A percentile compares a stretch with the other conserved stretches of the same genome.
These are phyloP conservation scores for Bruguiera sexangula DNA, from an alignment of 345 rosid species.

Conservation along the genomic window DNA sequence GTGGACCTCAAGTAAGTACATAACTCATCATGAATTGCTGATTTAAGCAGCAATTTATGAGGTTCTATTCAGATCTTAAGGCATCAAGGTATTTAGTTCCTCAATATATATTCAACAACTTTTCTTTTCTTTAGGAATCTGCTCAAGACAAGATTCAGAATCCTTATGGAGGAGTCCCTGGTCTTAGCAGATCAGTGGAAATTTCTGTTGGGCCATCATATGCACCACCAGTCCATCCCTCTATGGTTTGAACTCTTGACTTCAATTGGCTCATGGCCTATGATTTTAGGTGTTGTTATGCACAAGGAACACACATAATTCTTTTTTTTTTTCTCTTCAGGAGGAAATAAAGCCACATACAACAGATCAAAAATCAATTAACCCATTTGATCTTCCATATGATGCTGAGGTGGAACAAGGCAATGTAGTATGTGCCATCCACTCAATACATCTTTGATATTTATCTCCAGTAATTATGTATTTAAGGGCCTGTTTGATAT, in stretches of 20 bases:
- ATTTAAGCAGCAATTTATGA: conserved; percentile 38
- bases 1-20: conserved; percentile 33
- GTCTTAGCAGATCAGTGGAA: conserved; percentile 29
- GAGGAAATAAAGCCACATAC: conserved; percentile 39
- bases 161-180: conserved; percentile 28
- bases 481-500: not conserved
- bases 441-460: not conserved
- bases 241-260: conserved; percentile 34
- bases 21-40: conserved; percentile 31
- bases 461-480: not conserved
- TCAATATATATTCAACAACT: conserved; percentile 19
- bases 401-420: conserved; percentile 54
- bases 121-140: conserved; percentile 35
- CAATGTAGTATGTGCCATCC: conserved; percentile 53
- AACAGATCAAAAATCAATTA: conserved; percentile 54
- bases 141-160: conserved; percentile 30
- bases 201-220: conserved; percentile 31
- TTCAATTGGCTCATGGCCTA: not conserved
- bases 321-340: conserved; percentile 34
- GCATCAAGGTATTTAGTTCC: conserved; percentile 9
- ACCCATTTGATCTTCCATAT: conserved; percentile 91
- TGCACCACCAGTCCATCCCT: conserved; percentile 35
- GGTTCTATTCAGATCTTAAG: conserved; percentile 34
- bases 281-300: not conserved
- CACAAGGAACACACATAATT: conserved; percentile 1